A percentile compares a stretch with the other conserved stretches of the same genome.
Conservation (phyloP, 371 early-diverging fungal genomes). For the Rhizopus stolonifer region DNA sequence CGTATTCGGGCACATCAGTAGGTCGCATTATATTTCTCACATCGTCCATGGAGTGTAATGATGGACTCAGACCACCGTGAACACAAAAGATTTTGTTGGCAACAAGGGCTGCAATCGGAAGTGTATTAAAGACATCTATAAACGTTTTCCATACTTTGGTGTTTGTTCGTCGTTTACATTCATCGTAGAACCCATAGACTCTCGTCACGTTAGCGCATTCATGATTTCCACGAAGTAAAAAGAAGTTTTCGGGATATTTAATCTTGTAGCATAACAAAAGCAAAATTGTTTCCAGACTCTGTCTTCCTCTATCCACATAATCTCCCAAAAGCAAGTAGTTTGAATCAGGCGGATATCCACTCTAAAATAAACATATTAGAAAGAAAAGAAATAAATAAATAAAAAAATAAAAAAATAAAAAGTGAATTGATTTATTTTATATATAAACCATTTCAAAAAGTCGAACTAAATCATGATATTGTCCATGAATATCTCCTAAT, state of each 20-base stretch:
- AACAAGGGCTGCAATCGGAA: conserved; percentile 96
- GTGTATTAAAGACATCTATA: conserved; percentile 95
- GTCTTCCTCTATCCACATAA: conserved; percentile 96
- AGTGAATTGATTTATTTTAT: too few species aligned
- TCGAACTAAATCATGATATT: conserved; percentile 87
- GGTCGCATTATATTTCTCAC: conserved; percentile 89
- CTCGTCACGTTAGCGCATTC: conserved; percentile 96
- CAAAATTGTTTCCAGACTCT: conserved; percentile 92
- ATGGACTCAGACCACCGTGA: conserved; percentile 96
- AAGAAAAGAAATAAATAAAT: too few species aligned
- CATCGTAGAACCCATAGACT: conserved; percentile 99
- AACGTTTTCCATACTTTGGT: conserved; percentile 97
- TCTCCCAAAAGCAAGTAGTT: conserved; percentile 95
- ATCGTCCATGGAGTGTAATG: conserved; percentile 88
- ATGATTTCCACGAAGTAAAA: conserved; percentile 95
- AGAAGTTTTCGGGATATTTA: conserved; percentile 94
- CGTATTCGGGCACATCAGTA: conserved; percentile 97
- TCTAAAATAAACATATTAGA: too few species aligned
- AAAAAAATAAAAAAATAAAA: neutral
- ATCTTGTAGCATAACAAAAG: conserved; percentile 95
- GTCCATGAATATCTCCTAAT: conserved; percentile 95
- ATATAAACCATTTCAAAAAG: conserved; percentile 88
- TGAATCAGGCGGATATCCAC: conserved; percentile 81
- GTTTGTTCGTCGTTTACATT: conserved; percentile 95
- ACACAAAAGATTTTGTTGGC: conserved; percentile 98